Conservation (phyloP, 2,329 filamentous ascomycete genomes). For the Aspergillus sojae region DNA sequence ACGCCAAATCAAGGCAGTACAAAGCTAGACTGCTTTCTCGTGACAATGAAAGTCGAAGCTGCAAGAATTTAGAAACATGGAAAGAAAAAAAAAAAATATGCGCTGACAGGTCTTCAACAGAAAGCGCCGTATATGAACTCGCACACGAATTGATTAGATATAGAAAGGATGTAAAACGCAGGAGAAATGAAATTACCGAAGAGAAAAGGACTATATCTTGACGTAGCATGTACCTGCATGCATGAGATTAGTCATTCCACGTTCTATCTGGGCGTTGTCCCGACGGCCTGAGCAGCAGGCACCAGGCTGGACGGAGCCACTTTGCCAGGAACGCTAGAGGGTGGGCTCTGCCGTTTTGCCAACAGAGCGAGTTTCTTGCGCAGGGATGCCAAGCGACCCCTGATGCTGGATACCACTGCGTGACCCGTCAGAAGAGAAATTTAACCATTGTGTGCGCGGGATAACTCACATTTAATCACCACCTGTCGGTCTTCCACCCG, state of each 20-base stretch:
- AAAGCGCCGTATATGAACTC: constrained; percentile 17
- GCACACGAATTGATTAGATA: constrained; percentile 12
- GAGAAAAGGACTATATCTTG: constrained; percentile 16
- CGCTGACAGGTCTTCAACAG: constrained; percentile 9
- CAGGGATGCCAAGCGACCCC: constrained; percentile 48
- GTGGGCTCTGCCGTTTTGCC: constrained; percentile 49
- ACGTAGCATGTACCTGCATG: constrained; percentile 22
- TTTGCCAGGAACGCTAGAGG: constrained; percentile 32
- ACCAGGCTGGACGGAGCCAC: constrained; percentile 33
- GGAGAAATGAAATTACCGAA: constrained; percentile 4
- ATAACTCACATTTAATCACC: constrained; percentile 52
- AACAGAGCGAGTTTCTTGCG: constrained; percentile 54
- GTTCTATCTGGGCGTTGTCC: constrained; percentile 36
- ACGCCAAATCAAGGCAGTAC: constrained; percentile 16
- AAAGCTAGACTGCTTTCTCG: constrained; percentile 9
- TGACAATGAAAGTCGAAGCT: constrained; percentile 6
- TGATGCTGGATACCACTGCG: constrained; percentile 53
- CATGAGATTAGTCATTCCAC: constrained; percentile 9
- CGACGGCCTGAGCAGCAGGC: constrained; percentile 35
- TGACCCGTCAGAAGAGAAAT: constrained; percentile 24
- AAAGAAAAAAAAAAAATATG: constrained; percentile 13
- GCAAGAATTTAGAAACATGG: neutral
- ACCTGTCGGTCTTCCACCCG: constrained; percentile 52
- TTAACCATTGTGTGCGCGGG: neutral
- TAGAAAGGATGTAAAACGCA: constrained; percentile 12